Conservation (phyloP, 2,329 filamentous ascomycete species). For the Cordyceps cateniannulata region DNA sequence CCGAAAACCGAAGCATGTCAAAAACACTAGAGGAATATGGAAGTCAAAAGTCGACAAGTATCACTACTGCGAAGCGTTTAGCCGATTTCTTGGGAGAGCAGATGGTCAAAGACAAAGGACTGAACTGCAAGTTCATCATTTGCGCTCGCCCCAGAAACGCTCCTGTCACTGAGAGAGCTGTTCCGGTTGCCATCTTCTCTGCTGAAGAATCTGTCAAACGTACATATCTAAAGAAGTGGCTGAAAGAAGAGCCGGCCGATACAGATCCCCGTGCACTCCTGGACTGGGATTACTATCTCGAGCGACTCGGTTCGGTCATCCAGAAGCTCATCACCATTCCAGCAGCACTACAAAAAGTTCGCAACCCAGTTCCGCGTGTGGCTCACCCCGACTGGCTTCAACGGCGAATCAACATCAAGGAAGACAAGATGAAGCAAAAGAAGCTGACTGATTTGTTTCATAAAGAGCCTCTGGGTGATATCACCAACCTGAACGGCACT, state of each 20-base stretch:
- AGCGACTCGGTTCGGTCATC: slow-evolving; percentile 92
- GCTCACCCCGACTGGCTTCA: slow-evolving; percentile 96
- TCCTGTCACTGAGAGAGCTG: slow-evolving; percentile 87
- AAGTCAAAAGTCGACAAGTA: slow-evolving; percentile 94
- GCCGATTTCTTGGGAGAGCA: slow-evolving; percentile 96
- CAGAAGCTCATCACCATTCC: slow-evolving; percentile 99
- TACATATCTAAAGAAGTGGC: slow-evolving; percentile 87
- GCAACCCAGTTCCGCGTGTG: slow-evolving; percentile 90
- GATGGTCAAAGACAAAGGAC: slow-evolving; percentile 98
- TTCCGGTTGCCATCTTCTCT: slow-evolving; percentile 96
- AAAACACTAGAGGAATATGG: slow-evolving; percentile 98
- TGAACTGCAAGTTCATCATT: slow-evolving; percentile 99
- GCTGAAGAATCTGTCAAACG: slow-evolving; percentile 84
- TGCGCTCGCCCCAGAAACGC: slow-evolving; percentile 79
- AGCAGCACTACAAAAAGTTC: slow-evolving; percentile 87
- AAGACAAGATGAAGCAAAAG: slow-evolving; percentile 96
- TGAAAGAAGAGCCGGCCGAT: slow-evolving; percentile 85
- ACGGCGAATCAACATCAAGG: slow-evolving; percentile 85
- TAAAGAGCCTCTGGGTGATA: slow-evolving; percentile 64
- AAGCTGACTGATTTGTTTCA: slow-evolving; percentile 92
- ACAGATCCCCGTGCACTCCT: slow-evolving; percentile 86
- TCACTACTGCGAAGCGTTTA: slow-evolving; percentile 90
- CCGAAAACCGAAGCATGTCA: slow-evolving; percentile 95
- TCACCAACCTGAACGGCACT: slow-evolving; percentile 55
- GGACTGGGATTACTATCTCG: slow-evolving; percentile 96